Evolutionary conservation across 148 eudicot genomes (phyloP), one percentile per base, ranked within the genome.

Genomic region (Silene conica): DNA sequence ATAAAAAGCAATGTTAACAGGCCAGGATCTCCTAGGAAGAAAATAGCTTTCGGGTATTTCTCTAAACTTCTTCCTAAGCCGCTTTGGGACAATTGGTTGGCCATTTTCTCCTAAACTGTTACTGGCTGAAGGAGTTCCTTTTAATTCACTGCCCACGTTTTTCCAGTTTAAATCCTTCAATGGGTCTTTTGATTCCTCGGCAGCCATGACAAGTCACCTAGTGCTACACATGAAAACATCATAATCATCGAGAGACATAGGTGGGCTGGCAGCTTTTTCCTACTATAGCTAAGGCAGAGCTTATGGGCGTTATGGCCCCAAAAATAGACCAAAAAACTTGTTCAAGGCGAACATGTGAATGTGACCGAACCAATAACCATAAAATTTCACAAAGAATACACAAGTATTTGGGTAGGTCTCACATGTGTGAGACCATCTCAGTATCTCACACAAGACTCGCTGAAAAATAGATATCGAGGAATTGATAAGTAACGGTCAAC

Each of bases 41-140:
- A 90, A 88, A 80, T 90, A 90, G 74, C 67, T 78, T 8, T 90
- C 92, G 14, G 96, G 92, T 57, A 90, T 86, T 67, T 86, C 84
- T 75, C 90, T 80, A 38, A 85, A 66, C 69, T 79, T 86, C 72
- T 80, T 85, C 1, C 85, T 86, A 34, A 83, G 73, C 80, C 89
- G 85, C 52, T 90, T 90, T 73, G 82, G 82, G 70, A 74, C 69
- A 14, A 83, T 65, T 23, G 85, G 71, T 63, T 79, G 78, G 18
- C 83, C 86, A 48, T 69, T 65, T 69, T 75, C 77, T 41, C 73
- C 62, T 71, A 83, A 75, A 56, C 76, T 75, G 55, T 50, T 50
- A 46, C 14, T 41, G 15, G 50, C 10, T 57, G 26, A 4, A 22
- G 62, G 26, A 59, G 28, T 59, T 59, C 26, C 25, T 21, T 23